Evolutionary conservation across 768 basidiomycete species (phyloP), one percentile per base, ranked within the genome.

Genomic region (Pleurotus platypus): DNA sequence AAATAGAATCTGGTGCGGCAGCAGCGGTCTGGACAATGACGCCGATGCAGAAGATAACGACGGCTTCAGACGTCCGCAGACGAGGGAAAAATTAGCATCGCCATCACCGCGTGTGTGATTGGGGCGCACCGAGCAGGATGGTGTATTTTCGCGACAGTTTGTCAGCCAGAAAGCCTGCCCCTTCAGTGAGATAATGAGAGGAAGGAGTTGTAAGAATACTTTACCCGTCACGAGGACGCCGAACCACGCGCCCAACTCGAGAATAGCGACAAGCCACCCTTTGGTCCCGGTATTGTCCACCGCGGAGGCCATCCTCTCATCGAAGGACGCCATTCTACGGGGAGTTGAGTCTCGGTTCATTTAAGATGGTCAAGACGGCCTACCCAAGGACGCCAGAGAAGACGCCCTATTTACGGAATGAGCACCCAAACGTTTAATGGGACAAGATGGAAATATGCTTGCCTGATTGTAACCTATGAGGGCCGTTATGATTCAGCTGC

Each of bases 161-260:
- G 64, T 92, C 90, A 18, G 87, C 86, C 49, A 89, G 72, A 63
- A 83, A 84, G 39, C 78, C 79, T 78, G 55, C 50, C 9, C 27
- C 11, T 6, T 18, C 22, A 56, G 8, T 39, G 35, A 22, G 15
- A 40, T 20, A 42, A 42, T 56, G 18, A 8, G 27, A 35, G 9
- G 50, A 37, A 40, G 38, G 22, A n/a, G 22, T 24, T 38, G 20
- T 46, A 13, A 42, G 4, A 24, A 8, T 13, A 5, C 48, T 60
- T 57, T 58, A 70, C 89, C 89, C 46, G 87, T 88, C 55, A 79
- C 70, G 16, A 92, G 78, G 9, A 88, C 85, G 59, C 90, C 90
- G 58, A 86, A 74, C 85, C 89, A 89, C 20, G 90, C 89, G 57
- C 85, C 86, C 12, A 88, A 76, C 70, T 89, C 87, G 37, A 90